Conservation (phyloP, 73 alveolate species). For the Blepharisma stoltei region DNA sequence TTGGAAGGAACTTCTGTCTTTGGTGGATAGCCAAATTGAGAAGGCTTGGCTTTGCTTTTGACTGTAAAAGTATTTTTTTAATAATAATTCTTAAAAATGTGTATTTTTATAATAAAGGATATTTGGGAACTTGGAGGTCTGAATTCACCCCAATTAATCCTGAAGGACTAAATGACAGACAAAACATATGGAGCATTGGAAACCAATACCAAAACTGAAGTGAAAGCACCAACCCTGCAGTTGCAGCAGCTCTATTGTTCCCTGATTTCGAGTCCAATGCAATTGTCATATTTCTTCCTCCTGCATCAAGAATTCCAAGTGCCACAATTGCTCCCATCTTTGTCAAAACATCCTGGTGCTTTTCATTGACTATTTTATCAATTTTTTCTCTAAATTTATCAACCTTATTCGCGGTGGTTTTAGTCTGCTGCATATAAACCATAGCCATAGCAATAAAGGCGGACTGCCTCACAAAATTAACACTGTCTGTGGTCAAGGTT, state of each 20-base stretch:
- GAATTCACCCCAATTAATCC: slow-evolving; percentile 90
- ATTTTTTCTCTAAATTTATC: slow-evolving; percentile 70
- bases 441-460: slow-evolving; percentile 89
- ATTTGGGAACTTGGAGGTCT: slow-evolving; percentile 81
- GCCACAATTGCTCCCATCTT: slow-evolving; percentile 91
- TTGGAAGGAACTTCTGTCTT: slow-evolving; percentile 74
- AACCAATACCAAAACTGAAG: slow-evolving; percentile 97
- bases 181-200: slow-evolving; percentile 93
- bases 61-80: slow-evolving; percentile 71
- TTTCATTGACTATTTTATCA: slow-evolving; percentile 75
- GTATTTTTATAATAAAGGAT: too few relatives aligned
- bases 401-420: slow-evolving; percentile 83
- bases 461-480: slow-evolving; percentile 92
- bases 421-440: slow-evolving; percentile 79
- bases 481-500: slow-evolving; percentile 85
- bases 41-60: slow-evolving; percentile 81
- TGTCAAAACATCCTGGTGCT: slow-evolving; percentile 85
- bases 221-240: slow-evolving; percentile 89
- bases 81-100: too few relatives aligned
- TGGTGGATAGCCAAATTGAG: slow-evolving; percentile 83
- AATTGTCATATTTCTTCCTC: slow-evolving; percentile 92
- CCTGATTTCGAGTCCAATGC: slow-evolving; percentile 77
- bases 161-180: slow-evolving; percentile 87
- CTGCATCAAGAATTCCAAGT: slow-evolving; percentile 87
- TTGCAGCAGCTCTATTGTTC: slow-evolving; percentile 80